Evolutionary conservation across 768 basidiomycete genomes (phyloP).

Genomic region (Lepiota venenata): DNA sequence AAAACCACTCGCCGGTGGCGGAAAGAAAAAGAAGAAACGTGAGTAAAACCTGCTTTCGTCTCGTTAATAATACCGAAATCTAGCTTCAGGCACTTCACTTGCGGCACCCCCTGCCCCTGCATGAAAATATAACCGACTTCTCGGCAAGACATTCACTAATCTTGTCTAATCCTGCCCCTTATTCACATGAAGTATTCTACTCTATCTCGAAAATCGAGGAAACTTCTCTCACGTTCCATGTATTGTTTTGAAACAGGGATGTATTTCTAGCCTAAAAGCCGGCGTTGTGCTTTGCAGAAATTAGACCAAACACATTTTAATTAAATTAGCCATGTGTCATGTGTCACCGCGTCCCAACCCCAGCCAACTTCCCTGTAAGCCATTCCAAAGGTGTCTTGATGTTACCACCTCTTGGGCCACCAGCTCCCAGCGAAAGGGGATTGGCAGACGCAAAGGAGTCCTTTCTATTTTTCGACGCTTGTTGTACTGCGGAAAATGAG

Average conservation of each 20-base stretch:
- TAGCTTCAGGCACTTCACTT: slow-evolving; percentile 32
- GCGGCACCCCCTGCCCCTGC: slow-evolving; percentile 29
- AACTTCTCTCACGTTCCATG: not conserved
- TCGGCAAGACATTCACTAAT: not conserved
- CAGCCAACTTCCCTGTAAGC: slow-evolving; percentile 72
- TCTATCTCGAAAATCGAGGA: not conserved
- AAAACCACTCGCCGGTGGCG: slow-evolving; percentile 48
- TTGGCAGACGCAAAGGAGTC: slow-evolving; percentile 82
- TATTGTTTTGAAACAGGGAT: too few species aligned
- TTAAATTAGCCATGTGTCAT: not conserved
- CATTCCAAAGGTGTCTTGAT: slow-evolving; percentile 75
- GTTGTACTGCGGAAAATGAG: slow-evolving; percentile 48
- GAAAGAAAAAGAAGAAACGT: slow-evolving; percentile 81
- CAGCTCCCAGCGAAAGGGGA: slow-evolving; percentile 71
- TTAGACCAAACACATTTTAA: too few species aligned
- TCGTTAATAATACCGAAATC: slow-evolving; percentile 1
- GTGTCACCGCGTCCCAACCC: slow-evolving; percentile 42
- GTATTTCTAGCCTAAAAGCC: not conserved
- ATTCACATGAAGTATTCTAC: too few species aligned
- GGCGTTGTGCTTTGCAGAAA: not conserved
- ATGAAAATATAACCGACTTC: slow-evolving; percentile 13
- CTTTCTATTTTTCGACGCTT: slow-evolving; percentile 66
- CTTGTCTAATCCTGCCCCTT: not conserved
- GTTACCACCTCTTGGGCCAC: slow-evolving; percentile 55
- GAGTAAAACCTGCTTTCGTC: slow-evolving; percentile 22